Evolutionary conservation across 139 green algal species (phyloP).

Genomic region (Trebouxia sp.): DNA sequence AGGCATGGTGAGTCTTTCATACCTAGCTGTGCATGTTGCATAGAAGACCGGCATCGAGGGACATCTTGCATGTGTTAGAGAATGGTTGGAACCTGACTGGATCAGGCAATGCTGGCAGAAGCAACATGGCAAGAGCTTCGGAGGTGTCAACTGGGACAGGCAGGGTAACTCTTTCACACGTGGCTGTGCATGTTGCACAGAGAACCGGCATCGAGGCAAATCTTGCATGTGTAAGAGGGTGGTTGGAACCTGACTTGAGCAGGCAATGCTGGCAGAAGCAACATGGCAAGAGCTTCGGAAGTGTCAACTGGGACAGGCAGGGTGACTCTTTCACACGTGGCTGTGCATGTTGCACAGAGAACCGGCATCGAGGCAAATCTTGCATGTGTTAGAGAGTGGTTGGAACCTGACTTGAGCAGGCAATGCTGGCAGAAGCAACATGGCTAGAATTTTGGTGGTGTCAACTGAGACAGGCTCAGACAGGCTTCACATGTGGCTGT

Average conservation of each 20-base stretch:
- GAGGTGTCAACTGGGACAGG: too few relatives aligned
- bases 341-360: too few relatives aligned
- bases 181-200: too few relatives aligned
- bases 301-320: slow-evolving; percentile 77
- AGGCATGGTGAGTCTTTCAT: slow-evolving; percentile 40
- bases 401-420: not conserved
- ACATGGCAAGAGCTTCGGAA: slow-evolving; percentile 50
- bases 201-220: slow-evolving; percentile 55
- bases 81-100: too few relatives aligned
- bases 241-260: slow-evolving; percentile 20
- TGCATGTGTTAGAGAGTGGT: too few relatives aligned
- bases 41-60: not conserved
- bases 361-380: not conserved
- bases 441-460: too few relatives aligned
- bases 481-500: too few relatives aligned
- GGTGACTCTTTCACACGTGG: slow-evolving; percentile 15
- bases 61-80: too few relatives aligned
- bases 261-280: slow-evolving; percentile 40
- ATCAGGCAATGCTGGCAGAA: not conserved
- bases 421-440: not conserved
- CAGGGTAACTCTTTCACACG: too few relatives aligned
- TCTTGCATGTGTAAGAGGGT: slow-evolving; percentile 49
- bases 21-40: too few relatives aligned
- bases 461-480: too few relatives aligned
- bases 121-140: too few relatives aligned